Percentiles rank a stretch among this genome's conserved stretches.
These are phyloP conservation scores for Prunus salicina DNA, from an alignment of 306 rosid genomes.

Conservation along the genomic window DNA sequence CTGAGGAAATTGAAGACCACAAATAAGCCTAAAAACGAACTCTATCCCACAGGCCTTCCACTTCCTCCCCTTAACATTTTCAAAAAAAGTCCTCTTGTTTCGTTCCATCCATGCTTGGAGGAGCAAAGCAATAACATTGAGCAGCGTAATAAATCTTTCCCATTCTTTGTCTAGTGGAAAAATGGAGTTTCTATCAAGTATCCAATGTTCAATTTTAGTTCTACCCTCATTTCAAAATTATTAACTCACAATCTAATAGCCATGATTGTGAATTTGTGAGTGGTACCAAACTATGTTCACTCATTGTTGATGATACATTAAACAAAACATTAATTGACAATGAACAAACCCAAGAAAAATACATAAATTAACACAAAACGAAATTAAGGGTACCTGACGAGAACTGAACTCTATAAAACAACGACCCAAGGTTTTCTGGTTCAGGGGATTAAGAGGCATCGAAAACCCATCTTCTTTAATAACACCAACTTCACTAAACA, in stretches of 20 bases:
- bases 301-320: too few relatives aligned
- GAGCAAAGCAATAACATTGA: neutral
- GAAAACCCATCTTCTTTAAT: slow-evolving; percentile 20
- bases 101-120: too few relatives aligned
- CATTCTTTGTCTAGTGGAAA: neutral
- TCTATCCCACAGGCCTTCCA: neutral
- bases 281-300: too few relatives aligned
- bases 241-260: neutral
- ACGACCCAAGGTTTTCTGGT: slow-evolving; percentile 19
- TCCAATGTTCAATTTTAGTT: neutral
- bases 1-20: neutral
- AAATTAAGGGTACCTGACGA: slow-evolving; percentile 21
- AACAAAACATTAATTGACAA: too few relatives aligned
- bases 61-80: neutral
- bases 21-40: neutral
- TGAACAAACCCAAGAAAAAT: neutral
- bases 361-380: neutral
- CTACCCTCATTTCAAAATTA: neutral
- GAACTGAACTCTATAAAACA: slow-evolving; percentile 24
- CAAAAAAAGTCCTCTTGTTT: neutral
- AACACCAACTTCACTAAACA: slow-evolving; percentile 15
- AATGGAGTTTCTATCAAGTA: neutral
- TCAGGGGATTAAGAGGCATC: slow-evolving; percentile 19
- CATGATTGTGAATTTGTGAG: neutral
- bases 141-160: neutral